A percentile compares a stretch with the other conserved stretches of the same genome.
Evolutionary conservation across 1,284 basidiomycete species (phyloP).

Genomic region (Sphagnurus paluster): DNA sequence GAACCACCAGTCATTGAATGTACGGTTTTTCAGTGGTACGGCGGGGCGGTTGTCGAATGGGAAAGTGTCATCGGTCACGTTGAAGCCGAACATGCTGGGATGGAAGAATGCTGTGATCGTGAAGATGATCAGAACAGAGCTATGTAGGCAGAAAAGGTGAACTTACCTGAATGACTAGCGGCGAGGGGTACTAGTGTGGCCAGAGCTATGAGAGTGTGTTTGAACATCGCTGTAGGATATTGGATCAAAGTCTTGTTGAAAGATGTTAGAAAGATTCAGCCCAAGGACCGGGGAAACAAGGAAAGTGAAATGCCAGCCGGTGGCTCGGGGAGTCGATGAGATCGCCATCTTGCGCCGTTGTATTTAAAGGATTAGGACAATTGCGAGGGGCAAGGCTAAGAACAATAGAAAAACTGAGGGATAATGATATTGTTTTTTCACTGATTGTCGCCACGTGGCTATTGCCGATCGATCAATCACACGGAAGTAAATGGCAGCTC

Average conservation of each 20-base stretch:
- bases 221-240: not conserved
- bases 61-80: conserved; percentile 51
- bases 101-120: conserved; percentile 39
- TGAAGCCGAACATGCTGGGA: conserved; percentile 55
- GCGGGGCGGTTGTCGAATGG: conserved; percentile 57
- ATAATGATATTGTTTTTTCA: no score
- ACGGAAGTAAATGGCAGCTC: no score
- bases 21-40: conserved; percentile 50
- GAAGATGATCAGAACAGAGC: not conserved
- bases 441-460: no score
- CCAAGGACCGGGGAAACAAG: no score
- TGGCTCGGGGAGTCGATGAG: not conserved
- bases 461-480: no score
- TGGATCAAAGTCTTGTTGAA: not conserved
- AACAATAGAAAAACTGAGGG: not conserved
- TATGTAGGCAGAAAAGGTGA: not conserved
- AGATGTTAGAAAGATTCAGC: not conserved
- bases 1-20: conserved; percentile 74
- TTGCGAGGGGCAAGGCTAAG: not conserved
- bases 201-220: not conserved
- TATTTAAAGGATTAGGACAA: not conserved
- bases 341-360: not conserved
- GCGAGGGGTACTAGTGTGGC: not conserved
- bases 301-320: not conserved
- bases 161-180: conserved; percentile 1